Evolutionary conservation across 1,284 basidiomycete genomes (phyloP).

Genomic region (Moniliophthora roreri): DNA sequence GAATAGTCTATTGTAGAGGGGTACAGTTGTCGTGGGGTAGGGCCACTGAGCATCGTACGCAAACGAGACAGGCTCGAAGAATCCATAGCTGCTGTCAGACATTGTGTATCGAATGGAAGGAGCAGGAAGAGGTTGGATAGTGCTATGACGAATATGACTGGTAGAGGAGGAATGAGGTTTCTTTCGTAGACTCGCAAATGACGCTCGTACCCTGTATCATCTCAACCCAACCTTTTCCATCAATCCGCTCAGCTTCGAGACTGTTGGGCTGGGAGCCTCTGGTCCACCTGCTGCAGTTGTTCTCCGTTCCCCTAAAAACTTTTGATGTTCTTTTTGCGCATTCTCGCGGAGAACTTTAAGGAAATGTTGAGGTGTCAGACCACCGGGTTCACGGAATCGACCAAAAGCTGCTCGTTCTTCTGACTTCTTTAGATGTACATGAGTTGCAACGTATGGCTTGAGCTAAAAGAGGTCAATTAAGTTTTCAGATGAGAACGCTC

Average conservation of each 20-base stretch:
- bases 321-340: conserved; percentile 5
- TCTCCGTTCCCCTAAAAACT: too few species aligned
- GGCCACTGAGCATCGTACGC: too few species aligned
- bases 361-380: conserved; percentile 40
- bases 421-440: conserved; percentile 31
- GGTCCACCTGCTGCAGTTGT: background rate
- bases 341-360: conserved; percentile 27
- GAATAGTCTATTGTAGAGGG: conserved; percentile 27
- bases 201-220: too few species aligned
- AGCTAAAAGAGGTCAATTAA: conserved; percentile 28
- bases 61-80: too few species aligned
- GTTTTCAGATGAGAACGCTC: background rate
- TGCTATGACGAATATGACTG: too few species aligned
- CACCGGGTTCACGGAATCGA: conserved; percentile 32
- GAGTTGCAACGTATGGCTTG: conserved; percentile 46
- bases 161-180: too few species aligned
- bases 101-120: too few species aligned
- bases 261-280: background rate
- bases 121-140: too few species aligned
- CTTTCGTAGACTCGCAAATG: too few species aligned
- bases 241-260: background rate
- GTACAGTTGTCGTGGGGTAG: conserved; percentile 30
- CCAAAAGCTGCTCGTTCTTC: conserved; percentile 35
- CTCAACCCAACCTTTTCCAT: conserved; percentile 3
- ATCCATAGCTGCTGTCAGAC: too few species aligned